Evolutionary conservation across 257 asterid species (phyloP), one percentile per base, ranked within the genome.

Genomic region (Rehmannia glutinosa): DNA sequence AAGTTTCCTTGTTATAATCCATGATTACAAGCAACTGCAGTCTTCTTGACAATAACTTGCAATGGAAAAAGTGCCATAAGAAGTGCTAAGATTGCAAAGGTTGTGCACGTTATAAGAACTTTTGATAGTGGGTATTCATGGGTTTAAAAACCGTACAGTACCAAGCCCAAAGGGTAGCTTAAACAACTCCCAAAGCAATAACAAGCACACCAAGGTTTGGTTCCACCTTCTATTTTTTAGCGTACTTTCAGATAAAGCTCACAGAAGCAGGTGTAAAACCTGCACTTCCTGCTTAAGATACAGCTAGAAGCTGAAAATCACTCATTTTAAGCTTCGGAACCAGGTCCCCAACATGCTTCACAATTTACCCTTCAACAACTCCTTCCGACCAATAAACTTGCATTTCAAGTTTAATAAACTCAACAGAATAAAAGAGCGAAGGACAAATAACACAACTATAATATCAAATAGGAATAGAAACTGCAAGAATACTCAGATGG

Each of bases 291-390:
- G 27, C 27, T 30, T 20, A n/a, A 49, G 11, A 53, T 33, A 68
- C 55, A 70, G 54, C 64, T 33, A 23, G 51, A 76, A 60, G 51
- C 27, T 13, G 41, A 60, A 52, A 16, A n/a, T n/a, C n/a, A n/a
- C n/a, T n/a, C n/a, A n/a, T 51, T n/a, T 42, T 28, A 35, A 17
- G 42, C 38, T 30, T 69, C n/a, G 35, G 32, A 50, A 20, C 33
- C 57, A 64, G 67, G 51, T 36, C 35, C 50, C 33, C 17, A 53
- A 61, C 39, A 51, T 69, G 56, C 53, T 32, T 32, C 46, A 58
- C 56, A 67, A 52, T 30, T n/a, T 41, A 12, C 32, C 19, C 13
- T 52, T 43, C 16, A 56, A 50, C 13, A 66, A 42, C 52, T 41
- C 55, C 46, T 53, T 23, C 45, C 16, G 8, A 66, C 53, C 38